phyloP scores from a whole-genome alignment of 345 rosid species.

The Firmiana major region DNA sequence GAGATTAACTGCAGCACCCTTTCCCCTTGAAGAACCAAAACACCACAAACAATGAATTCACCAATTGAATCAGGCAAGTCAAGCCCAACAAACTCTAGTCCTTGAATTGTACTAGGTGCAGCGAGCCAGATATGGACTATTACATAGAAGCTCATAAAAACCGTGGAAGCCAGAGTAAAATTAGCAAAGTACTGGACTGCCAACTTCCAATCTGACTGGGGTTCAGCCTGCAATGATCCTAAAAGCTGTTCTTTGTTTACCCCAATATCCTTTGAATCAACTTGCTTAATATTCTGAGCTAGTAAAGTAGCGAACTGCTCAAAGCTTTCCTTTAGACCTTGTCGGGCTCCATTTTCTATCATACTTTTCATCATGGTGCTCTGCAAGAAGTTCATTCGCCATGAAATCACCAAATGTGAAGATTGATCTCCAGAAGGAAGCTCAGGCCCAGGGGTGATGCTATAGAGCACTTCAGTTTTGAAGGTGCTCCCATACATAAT shows the following conservation, averaged over 20 bases:
- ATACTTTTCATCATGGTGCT: conserved; percentile 91
- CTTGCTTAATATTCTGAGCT: conserved; percentile 64
- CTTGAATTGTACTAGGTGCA: conserved; percentile 62
- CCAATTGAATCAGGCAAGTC: conserved; percentile 94
- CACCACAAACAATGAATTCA: conserved; percentile 74
- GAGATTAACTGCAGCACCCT: conserved; percentile 61
- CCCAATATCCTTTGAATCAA: conserved; percentile 76
- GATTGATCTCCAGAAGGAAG: conserved; percentile 69
- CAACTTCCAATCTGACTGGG: conserved; percentile 81
- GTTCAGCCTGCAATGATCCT: conserved; percentile 79
- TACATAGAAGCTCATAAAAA: conserved; percentile 65
- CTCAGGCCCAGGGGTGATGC: conserved; percentile 79
- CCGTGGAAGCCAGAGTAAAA: conserved; percentile 67
- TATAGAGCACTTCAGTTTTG: conserved; percentile 61
- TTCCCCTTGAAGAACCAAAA: conserved; percentile 79
- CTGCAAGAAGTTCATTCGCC: conserved; percentile 87
- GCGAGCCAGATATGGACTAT: conserved; percentile 67
- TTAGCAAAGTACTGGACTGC: conserved; percentile 82
- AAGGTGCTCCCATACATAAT: conserved; percentile 80
- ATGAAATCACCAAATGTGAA: conserved; percentile 77
- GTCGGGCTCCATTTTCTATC: conserved; percentile 90
- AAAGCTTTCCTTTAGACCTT: conserved; percentile 76
- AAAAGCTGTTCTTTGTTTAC: conserved; percentile 78
- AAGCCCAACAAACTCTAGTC: conserved; percentile 90
- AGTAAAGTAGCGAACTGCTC: conserved; percentile 61